These are phyloP conservation scores for Buddleja alternifolia DNA, from an alignment of 257 asterid species.

Conservation along the genomic window DNA sequence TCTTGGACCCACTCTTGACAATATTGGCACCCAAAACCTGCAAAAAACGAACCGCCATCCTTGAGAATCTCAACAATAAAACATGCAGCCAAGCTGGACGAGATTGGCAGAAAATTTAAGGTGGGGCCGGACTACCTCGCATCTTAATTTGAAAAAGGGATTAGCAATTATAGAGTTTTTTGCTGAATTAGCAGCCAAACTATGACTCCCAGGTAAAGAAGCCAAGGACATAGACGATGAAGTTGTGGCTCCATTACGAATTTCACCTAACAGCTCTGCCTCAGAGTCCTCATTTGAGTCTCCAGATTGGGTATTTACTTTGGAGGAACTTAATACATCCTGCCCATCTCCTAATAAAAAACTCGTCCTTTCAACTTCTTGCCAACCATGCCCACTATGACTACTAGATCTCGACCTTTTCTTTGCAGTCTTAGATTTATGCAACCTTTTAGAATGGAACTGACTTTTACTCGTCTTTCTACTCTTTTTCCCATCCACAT, in stretches of 20 bases:
- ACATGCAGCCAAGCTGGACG: slow-evolving; percentile 27
- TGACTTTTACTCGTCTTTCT: slow-evolving; percentile 52
- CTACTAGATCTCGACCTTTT: slow-evolving; percentile 64
- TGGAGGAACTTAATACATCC: slow-evolving; percentile 60
- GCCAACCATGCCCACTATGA: slow-evolving; percentile 71
- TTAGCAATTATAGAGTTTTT: slow-evolving; percentile 68
- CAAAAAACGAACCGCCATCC: slow-evolving; percentile 33
- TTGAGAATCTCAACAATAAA: slow-evolving; percentile 32
- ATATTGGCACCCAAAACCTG: slow-evolving; percentile 91
- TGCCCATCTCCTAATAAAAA: slow-evolving; percentile 73
- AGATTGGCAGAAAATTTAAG: slow-evolving; percentile 24
- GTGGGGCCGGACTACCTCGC: slow-evolving; percentile 67
- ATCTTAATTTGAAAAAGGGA: slow-evolving; percentile 75
- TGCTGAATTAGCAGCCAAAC: slow-evolving; percentile 55
- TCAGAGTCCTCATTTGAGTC: slow-evolving; percentile 82
- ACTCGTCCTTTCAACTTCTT: slow-evolving; percentile 82
- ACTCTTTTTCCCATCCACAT: slow-evolving; percentile 54
- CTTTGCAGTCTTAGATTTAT: slow-evolving; percentile 55
- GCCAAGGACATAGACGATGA: slow-evolving; percentile 70
- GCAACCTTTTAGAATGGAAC: slow-evolving; percentile 49
- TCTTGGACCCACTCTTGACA: slow-evolving; percentile 91
- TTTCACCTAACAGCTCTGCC: slow-evolving; percentile 60
- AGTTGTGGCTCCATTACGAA: slow-evolving; percentile 65
- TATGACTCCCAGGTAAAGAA: slow-evolving; percentile 66
- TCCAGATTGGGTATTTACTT: slow-evolving; percentile 49